Conservation (phyloP, 2,329 filamentous ascomycete genomes). For the Monosporascus sp. region DNA sequence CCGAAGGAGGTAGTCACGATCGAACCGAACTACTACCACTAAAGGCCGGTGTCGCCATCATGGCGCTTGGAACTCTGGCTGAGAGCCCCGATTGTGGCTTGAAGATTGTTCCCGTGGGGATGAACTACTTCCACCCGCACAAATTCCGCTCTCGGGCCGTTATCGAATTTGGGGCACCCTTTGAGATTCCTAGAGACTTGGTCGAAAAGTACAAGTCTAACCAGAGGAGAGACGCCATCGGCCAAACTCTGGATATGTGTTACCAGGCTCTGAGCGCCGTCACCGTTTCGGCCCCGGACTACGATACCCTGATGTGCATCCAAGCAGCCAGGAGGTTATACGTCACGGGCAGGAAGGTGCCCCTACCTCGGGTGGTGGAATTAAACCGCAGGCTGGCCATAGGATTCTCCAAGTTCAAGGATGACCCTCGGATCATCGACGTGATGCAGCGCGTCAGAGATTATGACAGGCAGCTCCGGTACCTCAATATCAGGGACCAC, state of each 20-base stretch:
- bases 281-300: slow-evolving; percentile 87
- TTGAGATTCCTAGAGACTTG: slow-evolving; percentile 76
- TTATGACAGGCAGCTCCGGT: slow-evolving; percentile 83
- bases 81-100: slow-evolving; percentile 81
- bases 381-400: slow-evolving; percentile 86
- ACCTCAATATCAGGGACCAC: slow-evolving; percentile 85
- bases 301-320: slow-evolving; percentile 94
- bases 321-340: slow-evolving; percentile 91
- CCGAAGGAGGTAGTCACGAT: slow-evolving; percentile 94
- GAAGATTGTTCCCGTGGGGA: slow-evolving; percentile 92
- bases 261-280: slow-evolving; percentile 82
- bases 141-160: slow-evolving; percentile 96
- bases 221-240: slow-evolving; percentile 81
- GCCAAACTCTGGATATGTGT: slow-evolving; percentile 76
- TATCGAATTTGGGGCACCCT: slow-evolving; percentile 86
- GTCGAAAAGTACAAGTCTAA: slow-evolving; percentile 81
- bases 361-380: slow-evolving; percentile 87
- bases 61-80: slow-evolving; percentile 87
- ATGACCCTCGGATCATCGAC: slow-evolving; percentile 75
- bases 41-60: slow-evolving; percentile 95
- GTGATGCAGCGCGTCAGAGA: slow-evolving; percentile 70
- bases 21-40: slow-evolving; percentile 84
- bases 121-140: slow-evolving; percentile 99
- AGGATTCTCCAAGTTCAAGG: slow-evolving; percentile 88
- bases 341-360: slow-evolving; percentile 89